These are phyloP conservation scores for Davidsoniella eucalypti DNA, from an alignment of 2,329 filamentous ascomycete genomes.

Conservation along the genomic window DNA sequence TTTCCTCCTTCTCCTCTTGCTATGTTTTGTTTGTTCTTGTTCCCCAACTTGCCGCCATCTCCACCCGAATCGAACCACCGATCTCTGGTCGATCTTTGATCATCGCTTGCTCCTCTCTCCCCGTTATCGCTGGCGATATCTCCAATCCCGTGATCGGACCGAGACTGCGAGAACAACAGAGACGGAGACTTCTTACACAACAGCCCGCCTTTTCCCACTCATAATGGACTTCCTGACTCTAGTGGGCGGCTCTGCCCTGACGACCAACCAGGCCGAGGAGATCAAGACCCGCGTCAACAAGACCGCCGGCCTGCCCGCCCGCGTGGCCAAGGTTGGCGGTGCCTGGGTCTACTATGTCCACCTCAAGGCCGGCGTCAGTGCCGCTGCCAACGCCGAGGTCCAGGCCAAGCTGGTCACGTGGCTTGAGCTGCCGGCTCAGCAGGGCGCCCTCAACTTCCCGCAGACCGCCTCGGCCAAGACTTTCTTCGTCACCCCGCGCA, in stretches of 20 bases:
- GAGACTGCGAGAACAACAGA: slow-evolving; percentile 6
- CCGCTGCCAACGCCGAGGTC: slow-evolving; percentile 19
- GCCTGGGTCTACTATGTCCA: slow-evolving; percentile 53
- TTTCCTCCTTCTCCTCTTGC: not conserved
- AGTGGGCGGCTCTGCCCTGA: slow-evolving; percentile 33
- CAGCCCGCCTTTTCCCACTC: not conserved
- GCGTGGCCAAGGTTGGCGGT: slow-evolving; percentile 33
- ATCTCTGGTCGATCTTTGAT: slow-evolving; percentile 4
- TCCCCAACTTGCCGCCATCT: slow-evolving; percentile 1
- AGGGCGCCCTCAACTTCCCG: slow-evolving; percentile 4
- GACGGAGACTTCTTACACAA: not conserved
- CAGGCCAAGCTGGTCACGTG: slow-evolving; percentile 14
- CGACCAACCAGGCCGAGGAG: slow-evolving; percentile 27
- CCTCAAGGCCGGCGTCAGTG: slow-evolving; percentile 24
- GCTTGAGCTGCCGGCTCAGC: slow-evolving; percentile 12
- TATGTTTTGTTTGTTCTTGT: not conserved
- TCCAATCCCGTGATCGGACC: not conserved
- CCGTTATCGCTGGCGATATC: not conserved
- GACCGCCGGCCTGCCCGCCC: slow-evolving; percentile 20
- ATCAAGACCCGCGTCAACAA: slow-evolving; percentile 29
- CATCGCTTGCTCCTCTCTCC: no score
- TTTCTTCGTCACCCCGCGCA: slow-evolving; percentile 62
- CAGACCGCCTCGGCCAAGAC: slow-evolving; percentile 12
- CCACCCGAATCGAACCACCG: not conserved
- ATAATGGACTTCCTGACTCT: slow-evolving; percentile 19